Base-by-base conservation (phyloP, 495 filamentous ascomycete species). In the Daldinia childiae region DNA sequence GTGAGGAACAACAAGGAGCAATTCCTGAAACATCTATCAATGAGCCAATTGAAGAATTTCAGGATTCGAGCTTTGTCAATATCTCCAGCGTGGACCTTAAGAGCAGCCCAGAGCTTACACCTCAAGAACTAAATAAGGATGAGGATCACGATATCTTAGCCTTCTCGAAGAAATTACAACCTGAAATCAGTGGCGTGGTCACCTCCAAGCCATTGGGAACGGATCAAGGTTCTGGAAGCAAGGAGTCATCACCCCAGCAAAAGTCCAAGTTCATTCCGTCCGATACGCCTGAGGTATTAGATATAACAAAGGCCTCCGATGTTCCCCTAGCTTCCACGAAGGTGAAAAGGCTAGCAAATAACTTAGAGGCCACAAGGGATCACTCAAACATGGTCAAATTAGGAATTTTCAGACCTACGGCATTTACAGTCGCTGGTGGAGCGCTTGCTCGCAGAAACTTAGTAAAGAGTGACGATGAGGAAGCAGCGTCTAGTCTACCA, bases 391-490 rank as follows among this genome's bases (percentile, higher is more conserved):
- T 27, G 12, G 19, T 55, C 29, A 54, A 30, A 48, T 45, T 48
- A 12, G 64, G 15, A 48, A 64, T 60, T 30, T 60, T 39, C 21
- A 60, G 19, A 5, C 55, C 60, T 21, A 57, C 64, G 27, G 64
- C 58, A 24, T 32, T 64, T 63, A 38, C 59, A 26, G 29, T 54
- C 8, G 43, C 60, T 32, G 55, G 52, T 7, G 38, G 27, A 5
- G 41, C 58, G 4, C 54, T 56, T 39, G 30, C 29, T 34, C 43
- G 63, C 15, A 17, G 64, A 51, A 45, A 36, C 3, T 19, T 12
- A 9, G n/a, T n/a, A 14, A 50, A 66, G 29, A 39, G 15, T n/a
- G 32, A 63, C 1, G 36, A 57, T n/a, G 24, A 26, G 12, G 36
- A 45, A 32, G 36, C 36, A 17, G 62, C 39, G 38, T 32, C 60